phyloP scores from a whole-genome alignment of 2,329 filamentous ascomycete species.

The Pseudocercospora cruenta region DNA sequence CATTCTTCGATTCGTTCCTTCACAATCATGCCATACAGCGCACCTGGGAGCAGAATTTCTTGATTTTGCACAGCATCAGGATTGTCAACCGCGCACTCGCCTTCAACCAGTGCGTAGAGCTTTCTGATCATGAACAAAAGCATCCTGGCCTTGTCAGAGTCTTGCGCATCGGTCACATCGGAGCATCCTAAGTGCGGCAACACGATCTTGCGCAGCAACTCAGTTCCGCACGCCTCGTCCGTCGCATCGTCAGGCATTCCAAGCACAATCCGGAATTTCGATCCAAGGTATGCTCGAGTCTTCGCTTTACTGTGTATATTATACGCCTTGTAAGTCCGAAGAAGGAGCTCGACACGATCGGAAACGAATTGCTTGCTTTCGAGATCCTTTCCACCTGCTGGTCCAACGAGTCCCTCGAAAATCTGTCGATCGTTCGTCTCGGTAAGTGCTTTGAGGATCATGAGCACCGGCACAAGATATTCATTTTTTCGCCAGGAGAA shows the following conservation, averaged over 20 bases:
- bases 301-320: constrained; percentile 78
- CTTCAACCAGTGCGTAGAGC: constrained; percentile 87
- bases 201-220: constrained; percentile 88
- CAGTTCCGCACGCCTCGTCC: constrained; percentile 85
- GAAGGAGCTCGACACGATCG: constrained; percentile 86
- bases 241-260: constrained; percentile 81
- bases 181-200: constrained; percentile 88
- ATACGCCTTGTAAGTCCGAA: constrained; percentile 93
- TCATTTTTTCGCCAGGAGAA: constrained; percentile 99
- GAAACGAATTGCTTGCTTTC: constrained; percentile 88
- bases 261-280: constrained; percentile 88
- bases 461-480: constrained; percentile 92
- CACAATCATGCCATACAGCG: constrained; percentile 90
- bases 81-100: constrained; percentile 91
- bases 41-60: constrained; percentile 89
- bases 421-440: constrained; percentile 97
- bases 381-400: constrained; percentile 72
- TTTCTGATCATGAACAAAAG: constrained; percentile 96
- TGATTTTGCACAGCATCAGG: constrained; percentile 96
- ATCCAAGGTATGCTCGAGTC: constrained; percentile 82
- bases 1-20: constrained; percentile 95
- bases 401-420: constrained; percentile 87
- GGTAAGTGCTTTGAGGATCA: constrained; percentile 91
- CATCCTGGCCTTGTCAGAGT: constrained; percentile 91
- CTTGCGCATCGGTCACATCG: constrained; percentile 79